Evolutionary conservation across 2,329 filamentous ascomycete species (phyloP).

Genomic region (Cercospora sp.): DNA sequence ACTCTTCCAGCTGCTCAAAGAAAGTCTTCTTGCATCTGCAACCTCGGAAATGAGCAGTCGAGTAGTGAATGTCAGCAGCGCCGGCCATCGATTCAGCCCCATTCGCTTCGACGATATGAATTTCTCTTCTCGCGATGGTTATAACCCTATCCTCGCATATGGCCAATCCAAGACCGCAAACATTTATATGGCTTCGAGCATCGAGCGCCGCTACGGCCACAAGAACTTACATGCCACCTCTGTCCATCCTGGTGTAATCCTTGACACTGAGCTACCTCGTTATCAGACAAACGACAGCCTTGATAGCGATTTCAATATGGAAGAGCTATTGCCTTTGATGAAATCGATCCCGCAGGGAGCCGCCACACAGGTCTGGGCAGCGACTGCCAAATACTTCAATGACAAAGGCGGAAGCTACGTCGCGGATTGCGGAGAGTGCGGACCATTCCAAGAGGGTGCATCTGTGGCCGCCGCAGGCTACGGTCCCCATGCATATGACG

Average conservation of each 20-base stretch:
- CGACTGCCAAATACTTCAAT: conserved; percentile 43
- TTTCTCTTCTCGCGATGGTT: conserved; percentile 25
- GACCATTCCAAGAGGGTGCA: conserved; percentile 33
- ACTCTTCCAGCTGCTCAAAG: conserved; percentile 54
- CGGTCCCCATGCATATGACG: conserved; percentile 43
- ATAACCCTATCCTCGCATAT: conserved; percentile 42
- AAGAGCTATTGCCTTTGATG: conserved; percentile 6
- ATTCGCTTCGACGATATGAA: conserved; percentile 40
- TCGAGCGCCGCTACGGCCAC: conserved; percentile 52
- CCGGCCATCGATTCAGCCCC: conserved; percentile 43
- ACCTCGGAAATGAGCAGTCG: conserved; percentile 39
- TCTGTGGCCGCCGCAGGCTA: conserved; percentile 36
- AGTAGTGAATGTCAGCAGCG: conserved; percentile 50
- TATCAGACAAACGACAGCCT: conserved; percentile 9
- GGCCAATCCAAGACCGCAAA: conserved; percentile 55
- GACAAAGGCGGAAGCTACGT: conserved; percentile 52
- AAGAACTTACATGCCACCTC: conserved; percentile 49
- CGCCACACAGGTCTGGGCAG: conserved; percentile 52
- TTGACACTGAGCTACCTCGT: conserved; percentile 2
- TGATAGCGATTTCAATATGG: conserved; percentile 8
- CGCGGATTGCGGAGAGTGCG: conserved; percentile 41
- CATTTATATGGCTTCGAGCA: conserved; percentile 53
- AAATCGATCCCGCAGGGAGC: conserved; percentile 49
- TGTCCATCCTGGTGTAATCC: conserved; percentile 44
- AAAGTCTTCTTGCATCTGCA: conserved; percentile 39